Evolutionary conservation across 2,329 filamentous ascomycete genomes (phyloP).

Genomic region (Apiospora marii): DNA sequence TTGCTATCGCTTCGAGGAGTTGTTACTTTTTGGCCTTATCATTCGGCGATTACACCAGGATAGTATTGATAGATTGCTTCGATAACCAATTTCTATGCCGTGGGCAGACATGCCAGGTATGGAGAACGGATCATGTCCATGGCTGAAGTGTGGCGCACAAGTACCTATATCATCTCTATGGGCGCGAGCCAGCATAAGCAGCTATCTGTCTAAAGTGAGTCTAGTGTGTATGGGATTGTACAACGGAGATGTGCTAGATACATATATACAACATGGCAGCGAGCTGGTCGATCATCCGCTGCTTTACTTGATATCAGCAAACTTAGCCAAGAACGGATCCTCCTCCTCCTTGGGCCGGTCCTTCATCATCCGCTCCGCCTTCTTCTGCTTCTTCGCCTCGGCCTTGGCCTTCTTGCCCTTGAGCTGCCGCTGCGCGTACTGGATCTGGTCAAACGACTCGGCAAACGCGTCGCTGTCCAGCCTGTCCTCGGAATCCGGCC

Average conservation of each 20-base stretch:
- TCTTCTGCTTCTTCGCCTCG: constrained; percentile 15
- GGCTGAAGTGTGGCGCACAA: not conserved
- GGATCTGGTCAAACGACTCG: constrained; percentile 3
- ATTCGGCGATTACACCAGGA: not conserved
- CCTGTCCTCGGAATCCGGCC: not conserved
- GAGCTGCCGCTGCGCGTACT: not conserved
- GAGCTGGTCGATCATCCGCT: not conserved
- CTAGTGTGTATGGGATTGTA: not conserved
- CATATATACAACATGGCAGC: not conserved
- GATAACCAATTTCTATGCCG: not conserved
- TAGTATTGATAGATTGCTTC: not conserved
- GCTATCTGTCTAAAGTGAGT: not conserved
- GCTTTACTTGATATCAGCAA: not conserved
- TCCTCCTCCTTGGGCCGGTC: constrained; percentile 9
- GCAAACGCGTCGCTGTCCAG: not conserved
- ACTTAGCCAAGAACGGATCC: not conserved
- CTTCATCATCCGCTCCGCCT: constrained; percentile 4
- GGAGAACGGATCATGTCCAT: too few species aligned
- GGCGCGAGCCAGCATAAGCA: not conserved
- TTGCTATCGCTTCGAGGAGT: not conserved
- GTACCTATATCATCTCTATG: not conserved
- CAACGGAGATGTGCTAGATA: constrained; percentile 1
- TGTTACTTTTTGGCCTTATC: not conserved
- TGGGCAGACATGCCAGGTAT: not conserved
- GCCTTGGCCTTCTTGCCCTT: constrained; percentile 22